These are phyloP conservation scores for Blastocladiella britannica DNA, from an alignment of 192 early-diverging fungal genomes.

Conservation along the genomic window DNA sequence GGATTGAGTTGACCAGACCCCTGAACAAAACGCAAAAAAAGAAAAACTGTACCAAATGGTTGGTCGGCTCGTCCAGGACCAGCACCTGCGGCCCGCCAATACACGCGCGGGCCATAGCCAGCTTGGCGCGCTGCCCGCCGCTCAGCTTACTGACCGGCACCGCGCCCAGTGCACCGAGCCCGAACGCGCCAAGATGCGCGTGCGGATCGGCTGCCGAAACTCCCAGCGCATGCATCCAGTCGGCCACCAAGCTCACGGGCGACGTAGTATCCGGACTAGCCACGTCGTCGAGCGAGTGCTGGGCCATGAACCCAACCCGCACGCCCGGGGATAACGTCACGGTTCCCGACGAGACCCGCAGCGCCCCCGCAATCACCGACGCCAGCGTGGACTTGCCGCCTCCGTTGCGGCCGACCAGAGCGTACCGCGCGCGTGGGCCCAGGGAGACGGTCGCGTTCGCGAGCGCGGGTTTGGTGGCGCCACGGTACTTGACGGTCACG, in stretches of 20 bases:
- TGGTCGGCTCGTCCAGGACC: slow-evolving; percentile 65
- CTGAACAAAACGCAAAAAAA: neutral
- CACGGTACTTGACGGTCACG: slow-evolving; percentile 22
- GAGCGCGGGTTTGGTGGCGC: slow-evolving; percentile 18
- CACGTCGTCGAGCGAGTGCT: slow-evolving; percentile 49
- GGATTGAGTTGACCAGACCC: neutral
- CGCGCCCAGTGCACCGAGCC: slow-evolving; percentile 39
- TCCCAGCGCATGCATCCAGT: neutral
- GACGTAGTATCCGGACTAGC: slow-evolving; percentile 27
- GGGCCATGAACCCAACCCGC: slow-evolving; percentile 64
- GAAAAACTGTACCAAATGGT: slow-evolving; percentile 28
- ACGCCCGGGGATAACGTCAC: slow-evolving; percentile 39
- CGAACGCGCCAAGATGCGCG: slow-evolving; percentile 57
- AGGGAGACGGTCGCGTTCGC: slow-evolving; percentile 48
- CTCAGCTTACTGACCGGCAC: slow-evolving; percentile 39
- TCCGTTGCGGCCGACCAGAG: slow-evolving; percentile 64
- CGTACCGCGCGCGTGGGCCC: slow-evolving; percentile 43
- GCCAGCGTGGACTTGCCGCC: slow-evolving; percentile 62
- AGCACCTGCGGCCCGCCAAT: slow-evolving; percentile 43
- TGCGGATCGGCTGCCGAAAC: neutral
- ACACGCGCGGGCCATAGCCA: slow-evolving; percentile 51
- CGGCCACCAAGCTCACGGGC: slow-evolving; percentile 12
- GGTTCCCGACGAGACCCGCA: slow-evolving; percentile 35
- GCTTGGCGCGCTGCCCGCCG: slow-evolving; percentile 64
- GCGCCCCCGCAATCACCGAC: slow-evolving; percentile 43